These are phyloP conservation scores for Tulasnella sp. DNA, from an alignment of 768 basidiomycete genomes.

Conservation along the genomic window DNA sequence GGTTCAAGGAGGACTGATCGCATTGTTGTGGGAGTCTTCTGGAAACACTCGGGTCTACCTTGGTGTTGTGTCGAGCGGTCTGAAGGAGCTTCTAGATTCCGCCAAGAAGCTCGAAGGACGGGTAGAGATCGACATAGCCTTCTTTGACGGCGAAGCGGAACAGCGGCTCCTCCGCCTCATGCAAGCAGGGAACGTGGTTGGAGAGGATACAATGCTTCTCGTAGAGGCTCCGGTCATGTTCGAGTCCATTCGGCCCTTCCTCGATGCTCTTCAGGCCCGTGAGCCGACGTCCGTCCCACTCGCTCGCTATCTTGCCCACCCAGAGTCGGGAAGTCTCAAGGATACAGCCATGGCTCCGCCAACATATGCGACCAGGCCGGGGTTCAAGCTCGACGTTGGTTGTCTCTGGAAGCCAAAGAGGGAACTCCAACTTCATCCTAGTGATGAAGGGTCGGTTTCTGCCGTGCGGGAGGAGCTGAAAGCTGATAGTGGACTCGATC, in stretches of 20 bases:
- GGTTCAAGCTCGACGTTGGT: conserved; percentile 53
- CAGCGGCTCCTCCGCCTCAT: conserved; percentile 36
- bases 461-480: conserved; percentile 46
- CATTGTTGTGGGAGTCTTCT: conserved; percentile 41
- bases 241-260: conserved; percentile 63
- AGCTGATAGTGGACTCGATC: conserved; percentile 52
- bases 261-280: conserved; percentile 50
- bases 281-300: conserved; percentile 61
- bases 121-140: conserved; percentile 51
- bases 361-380: conserved; percentile 49
- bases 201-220: conserved; percentile 36
- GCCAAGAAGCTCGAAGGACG: conserved; percentile 37
- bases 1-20: conserved; percentile 61
- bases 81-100: conserved; percentile 46
- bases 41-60: conserved; percentile 42
- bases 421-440: conserved; percentile 39
- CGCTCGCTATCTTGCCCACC: conserved; percentile 49
- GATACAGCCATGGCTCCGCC: conserved; percentile 47
- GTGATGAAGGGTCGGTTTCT: conserved; percentile 44
- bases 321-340: conserved; percentile 18
- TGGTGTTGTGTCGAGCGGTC: conserved; percentile 47
- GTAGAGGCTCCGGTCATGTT: conserved; percentile 64
- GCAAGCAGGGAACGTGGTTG: not conserved
- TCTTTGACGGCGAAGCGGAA: conserved; percentile 60
- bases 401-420: conserved; percentile 49